Evolutionary conservation across 208 protist genomes (phyloP).

Genomic region (Trichomonas tenax): DNA sequence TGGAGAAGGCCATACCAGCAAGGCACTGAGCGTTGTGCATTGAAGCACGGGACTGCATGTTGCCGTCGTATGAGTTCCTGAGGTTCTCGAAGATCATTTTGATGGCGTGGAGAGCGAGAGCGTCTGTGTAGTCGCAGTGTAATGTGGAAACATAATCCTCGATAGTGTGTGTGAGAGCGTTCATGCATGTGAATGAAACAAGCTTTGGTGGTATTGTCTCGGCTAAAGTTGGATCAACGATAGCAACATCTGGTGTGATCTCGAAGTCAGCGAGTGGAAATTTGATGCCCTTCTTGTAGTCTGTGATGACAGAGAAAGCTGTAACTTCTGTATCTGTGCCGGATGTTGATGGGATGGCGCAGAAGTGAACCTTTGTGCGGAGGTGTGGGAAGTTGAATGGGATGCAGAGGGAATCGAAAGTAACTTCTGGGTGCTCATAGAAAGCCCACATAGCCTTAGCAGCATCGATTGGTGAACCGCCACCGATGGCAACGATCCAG

Average conservation of each 20-base stretch:
- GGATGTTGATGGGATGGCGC: constrained; percentile 40
- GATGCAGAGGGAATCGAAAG: constrained; percentile 36
- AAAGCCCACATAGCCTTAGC: constrained; percentile 37
- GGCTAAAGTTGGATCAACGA: constrained; percentile 34
- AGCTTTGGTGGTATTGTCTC: constrained; percentile 32
- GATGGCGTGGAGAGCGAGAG: constrained; percentile 33
- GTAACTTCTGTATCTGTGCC: constrained; percentile 45
- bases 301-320: constrained; percentile 41
- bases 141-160: constrained; percentile 39
- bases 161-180: constrained; percentile 42
- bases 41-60: neutral
- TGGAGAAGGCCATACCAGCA: constrained; percentile 43
- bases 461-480: constrained; percentile 43
- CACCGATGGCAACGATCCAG: constrained; percentile 37
- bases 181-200: constrained; percentile 35
- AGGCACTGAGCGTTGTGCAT: constrained; percentile 37
- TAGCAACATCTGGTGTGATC: constrained; percentile 36
- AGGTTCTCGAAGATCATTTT: constrained; percentile 34
- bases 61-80: constrained; percentile 12
- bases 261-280: constrained; percentile 44
- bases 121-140: constrained; percentile 31
- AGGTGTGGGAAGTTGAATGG: constrained; percentile 35
- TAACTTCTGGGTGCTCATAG: constrained; percentile 29
- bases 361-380: constrained; percentile 17
- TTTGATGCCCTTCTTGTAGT: constrained; percentile 34